These are phyloP conservation scores for Podospora bellae-mahoneyi DNA, from an alignment of 495 filamentous ascomycete species.

Conservation along the genomic window DNA sequence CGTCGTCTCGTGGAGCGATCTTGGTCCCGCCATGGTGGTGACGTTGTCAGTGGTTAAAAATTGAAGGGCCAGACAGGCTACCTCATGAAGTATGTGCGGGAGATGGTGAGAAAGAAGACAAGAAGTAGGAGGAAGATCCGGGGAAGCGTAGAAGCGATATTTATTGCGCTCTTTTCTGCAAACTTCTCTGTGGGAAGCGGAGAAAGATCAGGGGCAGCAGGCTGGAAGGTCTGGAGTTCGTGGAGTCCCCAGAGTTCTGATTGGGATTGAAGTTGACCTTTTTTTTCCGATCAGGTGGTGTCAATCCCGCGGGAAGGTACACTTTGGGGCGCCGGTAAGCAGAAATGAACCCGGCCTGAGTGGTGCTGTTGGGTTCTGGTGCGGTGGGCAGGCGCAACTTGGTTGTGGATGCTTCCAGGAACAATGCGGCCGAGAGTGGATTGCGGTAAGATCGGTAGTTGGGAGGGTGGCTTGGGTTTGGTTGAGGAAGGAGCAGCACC, in stretches of 20 bases:
- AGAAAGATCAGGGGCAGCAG: not conserved
- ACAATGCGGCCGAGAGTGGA: slow-evolving; percentile 4
- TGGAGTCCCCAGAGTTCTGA: slow-evolving; percentile 1
- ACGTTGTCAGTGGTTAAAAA: not conserved
- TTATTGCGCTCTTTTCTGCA: slow-evolving; percentile 1
- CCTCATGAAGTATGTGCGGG: not conserved
- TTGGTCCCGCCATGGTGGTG: not conserved
- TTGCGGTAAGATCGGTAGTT: not conserved
- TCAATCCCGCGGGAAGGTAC: not conserved
- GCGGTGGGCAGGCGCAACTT: not conserved
- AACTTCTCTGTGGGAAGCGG: not conserved
- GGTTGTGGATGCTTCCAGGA: slow-evolving; percentile 1
- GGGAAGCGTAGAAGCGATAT: slow-evolving; percentile 1
- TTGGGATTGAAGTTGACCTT: not conserved
- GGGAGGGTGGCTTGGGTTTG: not conserved
- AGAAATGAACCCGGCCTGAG: not conserved
- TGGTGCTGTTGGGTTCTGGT: not conserved
- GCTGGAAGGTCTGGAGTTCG: slow-evolving; percentile 2
- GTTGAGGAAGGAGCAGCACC: not conserved
- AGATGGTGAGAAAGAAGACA: not conserved
- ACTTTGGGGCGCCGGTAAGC: not conserved
- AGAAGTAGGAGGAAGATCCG: slow-evolving; percentile 1
- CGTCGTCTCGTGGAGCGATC: not conserved
- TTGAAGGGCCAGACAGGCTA: not conserved
- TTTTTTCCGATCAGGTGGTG: not conserved